These are phyloP conservation scores for Salix purpurea DNA, from an alignment of 345 rosid genomes.

Conservation along the genomic window DNA sequence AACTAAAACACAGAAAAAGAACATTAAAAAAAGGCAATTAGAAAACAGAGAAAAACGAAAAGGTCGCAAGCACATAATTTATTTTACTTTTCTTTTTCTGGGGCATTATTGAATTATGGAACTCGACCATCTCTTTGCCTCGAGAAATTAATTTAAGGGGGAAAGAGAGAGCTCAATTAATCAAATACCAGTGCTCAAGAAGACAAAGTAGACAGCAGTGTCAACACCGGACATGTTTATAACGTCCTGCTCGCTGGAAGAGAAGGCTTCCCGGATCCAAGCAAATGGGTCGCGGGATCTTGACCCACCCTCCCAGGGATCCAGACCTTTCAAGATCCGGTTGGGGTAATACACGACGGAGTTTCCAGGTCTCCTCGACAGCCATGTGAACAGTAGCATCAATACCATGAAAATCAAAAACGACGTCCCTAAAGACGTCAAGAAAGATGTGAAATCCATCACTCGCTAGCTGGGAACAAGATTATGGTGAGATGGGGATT, in stretches of 20 bases:
- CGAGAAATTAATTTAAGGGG: too few relatives aligned
- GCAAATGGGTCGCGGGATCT: slow-evolving; percentile 58
- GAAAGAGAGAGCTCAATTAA: background rate
- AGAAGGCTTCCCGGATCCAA: slow-evolving; percentile 69
- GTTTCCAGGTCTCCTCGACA: slow-evolving; percentile 62
- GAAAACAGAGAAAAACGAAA: too few relatives aligned
- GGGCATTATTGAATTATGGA: too few relatives aligned
- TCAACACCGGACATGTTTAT: slow-evolving; percentile 72
- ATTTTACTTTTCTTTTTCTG: too few relatives aligned
- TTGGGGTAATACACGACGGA: slow-evolving; percentile 66
- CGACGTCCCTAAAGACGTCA: slow-evolving; percentile 81
- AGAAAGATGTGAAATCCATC: slow-evolving; percentile 75
- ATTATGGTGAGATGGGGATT: background rate
- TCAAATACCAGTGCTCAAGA: slow-evolving; percentile 67
- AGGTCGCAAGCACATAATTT: too few relatives aligned
- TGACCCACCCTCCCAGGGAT: slow-evolving; percentile 66
- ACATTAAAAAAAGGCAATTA: too few relatives aligned
- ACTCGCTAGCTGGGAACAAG: background rate
- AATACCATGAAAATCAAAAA: slow-evolving; percentile 55
- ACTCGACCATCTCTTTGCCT: too few relatives aligned
- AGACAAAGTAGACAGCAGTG: slow-evolving; percentile 91
- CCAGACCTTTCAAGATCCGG: slow-evolving; percentile 71
- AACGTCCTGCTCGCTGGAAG: slow-evolving; percentile 67
- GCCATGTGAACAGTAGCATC: slow-evolving; percentile 65
- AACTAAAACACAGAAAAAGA: too few relatives aligned